Evolutionary conservation across 176 grass and related monocot genomes (phyloP).

Genomic region (Chloris gayana): DNA sequence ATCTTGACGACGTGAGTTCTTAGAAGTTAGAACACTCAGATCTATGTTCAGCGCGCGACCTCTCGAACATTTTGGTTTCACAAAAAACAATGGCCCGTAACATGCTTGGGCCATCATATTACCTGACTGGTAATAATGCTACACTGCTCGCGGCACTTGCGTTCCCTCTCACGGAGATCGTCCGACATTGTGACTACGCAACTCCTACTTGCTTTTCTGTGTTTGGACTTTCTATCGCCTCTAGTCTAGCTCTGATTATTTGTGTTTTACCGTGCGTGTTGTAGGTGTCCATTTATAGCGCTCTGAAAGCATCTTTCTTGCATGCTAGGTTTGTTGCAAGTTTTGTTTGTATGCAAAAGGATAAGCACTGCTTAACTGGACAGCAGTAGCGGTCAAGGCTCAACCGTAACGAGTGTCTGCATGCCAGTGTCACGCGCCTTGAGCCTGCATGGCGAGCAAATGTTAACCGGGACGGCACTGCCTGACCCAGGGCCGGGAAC

Average conservation of each 20-base stretch:
- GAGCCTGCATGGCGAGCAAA: not conserved
- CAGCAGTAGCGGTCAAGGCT: not conserved
- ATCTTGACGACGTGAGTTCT: too few species aligned
- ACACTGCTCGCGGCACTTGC: not conserved
- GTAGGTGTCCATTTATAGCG: not conserved
- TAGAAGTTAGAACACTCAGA: not conserved
- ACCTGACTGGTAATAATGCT: not conserved
- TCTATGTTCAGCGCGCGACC: not conserved
- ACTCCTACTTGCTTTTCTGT: not conserved
- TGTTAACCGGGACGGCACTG: not conserved
- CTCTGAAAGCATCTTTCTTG: not conserved
- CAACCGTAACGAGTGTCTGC: not conserved
- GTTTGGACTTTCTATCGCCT: not conserved
- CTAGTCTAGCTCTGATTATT: not conserved
- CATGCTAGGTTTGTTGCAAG: not conserved
- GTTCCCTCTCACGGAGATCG: not conserved
- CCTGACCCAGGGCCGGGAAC: too few species aligned
- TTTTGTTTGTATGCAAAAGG: not conserved
- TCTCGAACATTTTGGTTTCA: not conserved
- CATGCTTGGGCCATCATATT: not conserved
- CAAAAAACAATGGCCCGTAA: too few species aligned
- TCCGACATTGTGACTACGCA: constrained; percentile 4
- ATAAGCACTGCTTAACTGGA: not conserved
- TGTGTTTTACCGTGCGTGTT: not conserved
- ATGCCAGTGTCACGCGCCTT: not conserved